phyloP scores from a whole-genome alignment of 148 eudicot genomes.

The Amaranthus hypochondriacus region DNA sequence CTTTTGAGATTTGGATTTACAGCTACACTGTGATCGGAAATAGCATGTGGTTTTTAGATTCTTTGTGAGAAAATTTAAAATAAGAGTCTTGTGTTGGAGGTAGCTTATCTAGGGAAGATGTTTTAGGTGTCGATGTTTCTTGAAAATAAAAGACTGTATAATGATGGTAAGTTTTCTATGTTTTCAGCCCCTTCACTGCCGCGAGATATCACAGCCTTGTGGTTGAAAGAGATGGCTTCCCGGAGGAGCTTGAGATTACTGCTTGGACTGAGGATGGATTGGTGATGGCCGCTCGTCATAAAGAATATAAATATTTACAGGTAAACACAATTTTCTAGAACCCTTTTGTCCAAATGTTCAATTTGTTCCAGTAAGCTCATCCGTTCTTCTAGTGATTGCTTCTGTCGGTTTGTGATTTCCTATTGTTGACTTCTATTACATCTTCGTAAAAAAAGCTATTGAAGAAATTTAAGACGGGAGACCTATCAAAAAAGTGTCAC shows the following conservation, averaged over 20 bases:
- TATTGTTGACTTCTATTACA: background rate
- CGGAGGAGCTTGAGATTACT: conserved; percentile 84
- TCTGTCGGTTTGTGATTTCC: background rate
- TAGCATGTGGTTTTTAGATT: no score
- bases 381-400: background rate
- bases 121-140: background rate
- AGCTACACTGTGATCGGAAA: background rate
- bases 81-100: background rate
- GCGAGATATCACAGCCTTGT: conserved; percentile 99
- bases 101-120: background rate
- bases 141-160: background rate
- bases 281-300: conserved; percentile 97
- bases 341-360: background rate
- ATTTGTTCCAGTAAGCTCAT: background rate
- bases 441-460: background rate
- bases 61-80: no score
- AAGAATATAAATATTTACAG: conserved; percentile 61
- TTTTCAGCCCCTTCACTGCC: conserved; percentile 80
- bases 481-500: no score
- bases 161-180: conserved; percentile 2
- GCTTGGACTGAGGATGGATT: conserved; percentile 99
- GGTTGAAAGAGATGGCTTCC: conserved; percentile 79
- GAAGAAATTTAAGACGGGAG: background rate
- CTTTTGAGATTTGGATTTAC: background rate
- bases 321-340: conserved; percentile 27